These are phyloP conservation scores for Cystobasidium tubakii DNA, from an alignment of 768 basidiomycete species.

Conservation along the genomic window DNA sequence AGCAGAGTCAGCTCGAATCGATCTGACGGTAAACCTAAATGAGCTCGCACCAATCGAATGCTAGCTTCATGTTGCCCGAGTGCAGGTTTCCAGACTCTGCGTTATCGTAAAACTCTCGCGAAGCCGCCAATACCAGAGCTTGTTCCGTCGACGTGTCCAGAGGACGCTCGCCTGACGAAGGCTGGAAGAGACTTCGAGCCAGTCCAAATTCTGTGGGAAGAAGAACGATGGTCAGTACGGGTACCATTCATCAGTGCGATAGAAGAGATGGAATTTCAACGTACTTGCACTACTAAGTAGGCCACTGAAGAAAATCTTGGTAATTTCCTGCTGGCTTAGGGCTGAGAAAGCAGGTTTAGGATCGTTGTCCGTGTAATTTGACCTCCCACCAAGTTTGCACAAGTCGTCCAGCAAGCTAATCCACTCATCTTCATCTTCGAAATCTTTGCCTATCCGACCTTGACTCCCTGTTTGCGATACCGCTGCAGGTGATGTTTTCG, in stretches of 20 bases:
- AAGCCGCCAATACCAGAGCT: conserved; percentile 70
- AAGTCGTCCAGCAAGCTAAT: conserved; percentile 71
- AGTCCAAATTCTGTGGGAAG: conserved; percentile 46
- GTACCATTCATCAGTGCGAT: no score
- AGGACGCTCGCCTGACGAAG: conserved; percentile 53
- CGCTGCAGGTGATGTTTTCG: conserved; percentile 53
- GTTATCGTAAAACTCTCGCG: conserved; percentile 90
- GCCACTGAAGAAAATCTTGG: conserved; percentile 77
- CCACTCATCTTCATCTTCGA: conserved; percentile 70
- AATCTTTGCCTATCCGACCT: conserved; percentile 47
- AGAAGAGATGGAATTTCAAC: conserved; percentile 50
- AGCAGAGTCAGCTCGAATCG: conserved; percentile 26
- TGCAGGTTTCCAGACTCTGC: conserved; percentile 86
- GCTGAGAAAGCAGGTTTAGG: conserved; percentile 15
- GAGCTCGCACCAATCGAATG: conserved; percentile 76
- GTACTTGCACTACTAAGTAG: conserved; percentile 78
- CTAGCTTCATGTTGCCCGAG: conserved; percentile 89
- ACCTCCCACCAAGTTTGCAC: conserved; percentile 2
- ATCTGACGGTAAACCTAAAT: neutral
- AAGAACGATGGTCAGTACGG: neutral
- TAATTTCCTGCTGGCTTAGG: conserved; percentile 59
- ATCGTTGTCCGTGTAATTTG: neutral
- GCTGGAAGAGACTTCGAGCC: conserved; percentile 41
- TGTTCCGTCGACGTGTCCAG: conserved; percentile 57
- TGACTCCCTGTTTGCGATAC: conserved; percentile 37